Evolutionary conservation across 108 stramenopile species (phyloP).

Genomic region (Cyclostephanos invisitatus): DNA sequence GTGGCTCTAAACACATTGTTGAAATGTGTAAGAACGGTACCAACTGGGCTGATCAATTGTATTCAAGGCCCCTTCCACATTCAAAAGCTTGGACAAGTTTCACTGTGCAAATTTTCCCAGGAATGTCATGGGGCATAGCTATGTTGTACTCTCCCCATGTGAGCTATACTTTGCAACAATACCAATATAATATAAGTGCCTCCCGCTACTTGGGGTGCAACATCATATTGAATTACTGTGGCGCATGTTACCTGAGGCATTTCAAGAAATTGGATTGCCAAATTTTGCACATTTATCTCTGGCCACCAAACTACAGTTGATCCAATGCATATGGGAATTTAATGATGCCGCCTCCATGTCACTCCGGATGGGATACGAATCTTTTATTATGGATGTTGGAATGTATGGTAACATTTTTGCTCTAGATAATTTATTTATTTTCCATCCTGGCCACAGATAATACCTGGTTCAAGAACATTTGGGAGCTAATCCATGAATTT

Average conservation of each 20-base stretch:
- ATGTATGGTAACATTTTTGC: conserved; percentile 6
- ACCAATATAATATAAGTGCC: not conserved
- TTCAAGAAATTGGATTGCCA: not conserved
- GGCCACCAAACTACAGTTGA: not conserved
- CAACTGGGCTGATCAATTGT: not conserved
- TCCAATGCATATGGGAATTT: conserved; percentile 8
- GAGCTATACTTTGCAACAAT: not conserved
- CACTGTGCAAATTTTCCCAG: not conserved
- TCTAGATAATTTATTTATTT: too few species aligned
- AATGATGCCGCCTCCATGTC: not conserved
- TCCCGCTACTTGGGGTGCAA: not conserved
- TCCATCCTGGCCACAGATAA: not conserved
- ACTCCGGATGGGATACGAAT: not conserved
- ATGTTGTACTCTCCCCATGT: not conserved
- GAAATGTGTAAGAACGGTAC: not conserved
- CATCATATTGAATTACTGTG: not conserved
- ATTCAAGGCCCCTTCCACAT: not conserved
- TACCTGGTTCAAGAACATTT: conserved; percentile 16
- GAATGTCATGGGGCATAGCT: conserved; percentile 5
- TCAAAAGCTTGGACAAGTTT: not conserved
- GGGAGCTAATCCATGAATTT: not conserved
- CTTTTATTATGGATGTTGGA: conserved; percentile 6
- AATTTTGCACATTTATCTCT: not conserved
- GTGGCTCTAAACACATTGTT: not conserved
- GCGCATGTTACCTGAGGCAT: not conserved